These are phyloP conservation scores for Pythium phragmitis DNA, from an alignment of 352 stramenopile genomes.

Conservation along the genomic window DNA sequence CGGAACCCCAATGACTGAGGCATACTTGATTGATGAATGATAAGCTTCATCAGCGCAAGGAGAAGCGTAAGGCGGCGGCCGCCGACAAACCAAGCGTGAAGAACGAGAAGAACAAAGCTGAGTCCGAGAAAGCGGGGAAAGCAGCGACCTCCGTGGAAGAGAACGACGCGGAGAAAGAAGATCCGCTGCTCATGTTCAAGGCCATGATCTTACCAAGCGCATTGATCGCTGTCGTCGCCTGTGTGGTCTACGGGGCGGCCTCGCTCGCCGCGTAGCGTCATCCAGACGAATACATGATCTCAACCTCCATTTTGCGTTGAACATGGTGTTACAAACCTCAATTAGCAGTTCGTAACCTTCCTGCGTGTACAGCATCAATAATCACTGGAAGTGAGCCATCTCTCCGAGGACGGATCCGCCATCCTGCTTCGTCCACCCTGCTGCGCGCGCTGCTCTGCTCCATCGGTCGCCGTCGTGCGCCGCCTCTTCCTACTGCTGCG, in stretches of 20 bases:
- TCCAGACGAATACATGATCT: background rate
- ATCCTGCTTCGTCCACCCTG: slow-evolving; percentile 2
- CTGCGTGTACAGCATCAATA: slow-evolving; percentile 4
- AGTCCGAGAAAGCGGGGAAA: background rate
- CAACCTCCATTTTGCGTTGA: background rate
- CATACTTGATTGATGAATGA: background rate
- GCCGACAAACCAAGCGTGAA: background rate
- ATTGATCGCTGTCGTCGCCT: slow-evolving; percentile 40
- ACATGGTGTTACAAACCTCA: slow-evolving; percentile 14
- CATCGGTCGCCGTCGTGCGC: slow-evolving; percentile 9
- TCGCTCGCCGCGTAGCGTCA: background rate
- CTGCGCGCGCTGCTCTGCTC: slow-evolving; percentile 8
- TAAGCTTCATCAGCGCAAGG: slow-evolving; percentile 26
- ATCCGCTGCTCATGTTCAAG: slow-evolving; percentile 31
- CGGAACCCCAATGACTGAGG: background rate
- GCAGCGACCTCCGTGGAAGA: background rate
- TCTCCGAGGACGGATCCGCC: background rate
- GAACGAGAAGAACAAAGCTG: background rate
- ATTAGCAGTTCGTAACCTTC: slow-evolving; percentile 5
- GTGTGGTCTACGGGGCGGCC: slow-evolving; percentile 12
- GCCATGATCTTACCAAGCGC: slow-evolving; percentile 52
- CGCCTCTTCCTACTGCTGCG: background rate
- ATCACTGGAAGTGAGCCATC: slow-evolving; percentile 25
- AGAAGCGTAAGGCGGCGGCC: slow-evolving; percentile 6
- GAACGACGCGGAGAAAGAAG: slow-evolving; percentile 7